phyloP scores from a whole-genome alignment of 164 flowering plant genomes.

The Stephania cephalantha region DNA sequence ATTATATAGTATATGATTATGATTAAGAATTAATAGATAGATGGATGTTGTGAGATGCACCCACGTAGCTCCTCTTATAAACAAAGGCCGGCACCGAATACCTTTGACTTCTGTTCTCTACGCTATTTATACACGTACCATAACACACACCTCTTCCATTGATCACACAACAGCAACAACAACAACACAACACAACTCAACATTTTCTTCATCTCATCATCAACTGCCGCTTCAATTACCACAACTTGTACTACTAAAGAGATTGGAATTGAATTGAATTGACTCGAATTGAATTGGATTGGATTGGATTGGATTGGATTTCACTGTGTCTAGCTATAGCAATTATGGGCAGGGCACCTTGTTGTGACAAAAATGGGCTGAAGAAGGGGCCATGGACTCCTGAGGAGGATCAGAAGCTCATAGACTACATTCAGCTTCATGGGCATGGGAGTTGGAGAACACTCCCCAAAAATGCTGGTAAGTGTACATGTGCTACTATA shows the following conservation, averaged over 20 bases:
- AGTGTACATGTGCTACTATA: no score
- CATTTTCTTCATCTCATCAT: neutral
- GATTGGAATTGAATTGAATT: neutral
- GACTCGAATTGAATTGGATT: no score
- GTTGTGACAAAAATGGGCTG: conserved; percentile 82
- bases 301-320: no score
- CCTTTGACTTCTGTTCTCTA: conserved; percentile 31
- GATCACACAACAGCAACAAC: no score
- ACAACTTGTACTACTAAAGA: neutral
- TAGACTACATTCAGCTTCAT: conserved; percentile 67
- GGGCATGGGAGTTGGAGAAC: conserved; percentile 93
- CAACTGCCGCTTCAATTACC: neutral
- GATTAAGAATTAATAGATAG: conserved; percentile 1
- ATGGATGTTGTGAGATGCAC: conserved; percentile 4
- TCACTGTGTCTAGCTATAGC: neutral
- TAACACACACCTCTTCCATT: no score
- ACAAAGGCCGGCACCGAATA: conserved; percentile 42
- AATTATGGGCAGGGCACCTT: conserved; percentile 88
- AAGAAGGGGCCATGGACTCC: conserved; percentile 96
- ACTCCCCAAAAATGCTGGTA: conserved; percentile 88
- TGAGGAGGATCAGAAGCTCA: conserved; percentile 83
- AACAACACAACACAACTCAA: no score
- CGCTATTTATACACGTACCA: neutral
- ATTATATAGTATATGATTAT: no score
- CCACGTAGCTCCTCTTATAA: conserved; percentile 27